Base-by-base conservation (phyloP, 768 basidiomycete genomes). In the Kwoniella pini region DNA sequence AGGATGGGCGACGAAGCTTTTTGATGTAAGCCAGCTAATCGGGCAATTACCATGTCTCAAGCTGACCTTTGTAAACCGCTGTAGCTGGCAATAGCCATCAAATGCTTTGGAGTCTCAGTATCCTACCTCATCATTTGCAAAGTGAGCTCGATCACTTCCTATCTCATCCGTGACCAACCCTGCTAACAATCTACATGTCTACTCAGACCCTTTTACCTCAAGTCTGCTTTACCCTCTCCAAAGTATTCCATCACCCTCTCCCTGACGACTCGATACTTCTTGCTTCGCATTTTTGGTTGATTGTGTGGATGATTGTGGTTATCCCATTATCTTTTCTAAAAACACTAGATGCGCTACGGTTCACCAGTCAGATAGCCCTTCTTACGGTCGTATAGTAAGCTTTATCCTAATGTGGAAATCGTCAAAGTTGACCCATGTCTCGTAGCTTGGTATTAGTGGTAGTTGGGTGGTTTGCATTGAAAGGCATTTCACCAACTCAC, bases 101-200 rank as follows among this genome's bases (percentile, higher is more conserved):
- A 98, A 76, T 98, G 95, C 77, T 96, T 96, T 74, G 95, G 95
- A 19, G 95, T 98, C 2, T 91, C 90, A 31, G 87, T 94, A 69
- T 92, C 91, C 85, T 91, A 79, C 45, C 84, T 77, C 2, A 68
- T 54, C 57, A 77, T 78, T 36, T 72, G 77, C 66, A 80, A 80
- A 64, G 79, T 79, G 46, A 57, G 72, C 55, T 31, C 19, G 33
- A 2, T 45, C 33, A 9, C 15, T 36, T 36, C 15, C 30, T 43
- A 33, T 10, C 7, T 22, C 19, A 26, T 3, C 13, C n/a, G 15
- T 10, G 12, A n/a, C 5, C 13, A 11, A n/a, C 12, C 22, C 15
- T 12, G 2, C 13, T 46, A 26, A 21, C 27, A 19, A 51, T 5
- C 19, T 54, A 10, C 38, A 26, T 31, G 1, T 38, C 1, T 4